Base-by-base conservation (phyloP, 1,284 basidiomycete species). In the Coniophora puteana region DNA sequence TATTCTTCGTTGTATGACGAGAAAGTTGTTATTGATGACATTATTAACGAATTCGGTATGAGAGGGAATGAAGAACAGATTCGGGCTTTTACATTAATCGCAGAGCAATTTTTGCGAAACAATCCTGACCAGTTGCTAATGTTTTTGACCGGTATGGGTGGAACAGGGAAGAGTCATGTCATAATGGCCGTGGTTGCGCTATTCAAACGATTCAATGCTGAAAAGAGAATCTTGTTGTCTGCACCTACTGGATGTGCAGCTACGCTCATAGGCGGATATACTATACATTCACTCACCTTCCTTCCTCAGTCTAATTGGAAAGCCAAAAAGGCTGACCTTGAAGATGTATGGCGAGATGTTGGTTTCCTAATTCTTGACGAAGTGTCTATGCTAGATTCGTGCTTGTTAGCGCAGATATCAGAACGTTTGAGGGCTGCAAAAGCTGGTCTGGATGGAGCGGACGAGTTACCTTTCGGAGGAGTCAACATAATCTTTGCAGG, bases 341-440 rank as follows among this genome's bases (percentile, higher is more conserved):
- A 10, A 69, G 66, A 48, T 5, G 58, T 65, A 53, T 70, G 67
- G 67, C 51, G 60, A 21, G 61, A 58, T 4, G 59, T 68, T 2
- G 59, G 68, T 29, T 68, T 57, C 38, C 45, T 71, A 0, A 58
- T 72, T 23, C 58, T 72, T 13, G 68, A 72, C 40, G 64, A 72
- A 45, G 53, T 70, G 0, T 71, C 68, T 0, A 70, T 69, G 67
- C 48, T 70, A 11, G 57, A 62, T 0, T 63, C 62, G 25, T 26
- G 42, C 1, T 38, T 65, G 10, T 27, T 67, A 8, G 26, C 20
- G 4, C 28, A 56, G 5, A 58, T 67, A 17, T 54, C 51, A 32
- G 44, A 61, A 12, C 59, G 59, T 0, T 35, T 69, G 1, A 43
- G 29, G 12, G 21, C 47, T 10, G 67, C 67, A 0, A 69, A 60